Conservation (phyloP, 2,329 filamentous ascomycete genomes). For the Monosporascus ibericus region DNA sequence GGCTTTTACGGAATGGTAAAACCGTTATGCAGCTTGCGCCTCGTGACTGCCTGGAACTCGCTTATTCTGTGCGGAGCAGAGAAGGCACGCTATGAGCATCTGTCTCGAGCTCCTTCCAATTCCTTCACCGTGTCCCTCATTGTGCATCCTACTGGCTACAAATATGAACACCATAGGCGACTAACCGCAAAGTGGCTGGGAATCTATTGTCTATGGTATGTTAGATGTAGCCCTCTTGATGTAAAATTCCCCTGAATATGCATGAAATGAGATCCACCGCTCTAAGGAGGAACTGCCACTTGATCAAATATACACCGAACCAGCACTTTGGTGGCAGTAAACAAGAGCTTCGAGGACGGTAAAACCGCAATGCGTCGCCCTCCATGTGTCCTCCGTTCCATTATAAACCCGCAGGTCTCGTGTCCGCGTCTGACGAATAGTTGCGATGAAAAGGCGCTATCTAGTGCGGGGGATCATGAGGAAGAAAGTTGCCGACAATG, state of each 20-base stretch:
- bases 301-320: background rate
- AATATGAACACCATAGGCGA: too few species aligned
- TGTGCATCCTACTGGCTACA: too few species aligned
- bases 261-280: too few species aligned
- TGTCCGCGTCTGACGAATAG: background rate
- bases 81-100: background rate
- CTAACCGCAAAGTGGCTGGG: too few species aligned
- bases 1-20: too few species aligned
- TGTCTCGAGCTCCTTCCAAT: background rate
- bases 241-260: too few species aligned
- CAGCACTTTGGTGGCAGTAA: background rate
- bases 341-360: background rate
- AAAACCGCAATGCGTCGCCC: background rate
- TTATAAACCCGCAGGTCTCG: background rate
- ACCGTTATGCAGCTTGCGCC: too few species aligned
- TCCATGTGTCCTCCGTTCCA: background rate
- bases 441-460: slow-evolving; percentile 14
- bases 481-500: slow-evolving; percentile 95
- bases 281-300: too few species aligned
- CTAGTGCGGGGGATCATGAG: slow-evolving; percentile 60
- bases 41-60: background rate
- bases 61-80: background rate
- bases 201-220: too few species aligned
- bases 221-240: too few species aligned
- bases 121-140: background rate